Percentiles rank a stretch among this genome's conserved stretches.
Evolutionary conservation across 768 basidiomycete species (phyloP).

Genomic region (Gyrodon lividus): DNA sequence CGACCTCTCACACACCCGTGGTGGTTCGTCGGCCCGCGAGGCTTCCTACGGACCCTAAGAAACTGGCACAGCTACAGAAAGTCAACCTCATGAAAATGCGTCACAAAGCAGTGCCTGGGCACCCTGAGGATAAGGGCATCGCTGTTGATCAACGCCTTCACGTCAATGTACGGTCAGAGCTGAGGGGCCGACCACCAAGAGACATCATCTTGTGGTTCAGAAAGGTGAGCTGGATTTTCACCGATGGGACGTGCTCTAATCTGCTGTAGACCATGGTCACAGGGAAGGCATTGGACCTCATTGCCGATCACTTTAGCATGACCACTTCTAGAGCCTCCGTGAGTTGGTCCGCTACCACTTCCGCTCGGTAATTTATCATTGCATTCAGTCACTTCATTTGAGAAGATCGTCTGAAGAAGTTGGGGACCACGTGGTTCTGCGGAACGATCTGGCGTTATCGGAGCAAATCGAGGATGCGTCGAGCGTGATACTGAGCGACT

Average conservation of each 20-base stretch:
- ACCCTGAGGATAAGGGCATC: constrained; percentile 54
- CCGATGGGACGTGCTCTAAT: constrained; percentile 3
- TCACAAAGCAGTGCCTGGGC: constrained; percentile 62
- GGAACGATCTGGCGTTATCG: constrained; percentile 48
- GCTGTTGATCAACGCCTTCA: constrained; percentile 59
- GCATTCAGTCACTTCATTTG: constrained; percentile 46
- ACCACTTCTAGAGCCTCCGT: constrained; percentile 13
- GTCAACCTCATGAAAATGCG: constrained; percentile 74
- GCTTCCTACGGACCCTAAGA: constrained; percentile 49
- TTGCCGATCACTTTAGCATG: constrained; percentile 29
- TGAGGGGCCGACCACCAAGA: constrained; percentile 24
- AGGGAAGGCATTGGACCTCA: constrained; percentile 63
- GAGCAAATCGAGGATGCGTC: constrained; percentile 57
- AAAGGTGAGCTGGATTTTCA: constrained; percentile 46
- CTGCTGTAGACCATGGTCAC: constrained; percentile 46
- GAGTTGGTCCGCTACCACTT: neutral
- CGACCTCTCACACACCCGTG: constrained; percentile 25
- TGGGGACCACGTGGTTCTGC: constrained; percentile 32
- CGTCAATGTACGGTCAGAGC: constrained; percentile 42
- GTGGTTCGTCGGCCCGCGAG: constrained; percentile 29
- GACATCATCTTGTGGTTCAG: constrained; percentile 66
- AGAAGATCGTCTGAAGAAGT: constrained; percentile 26
- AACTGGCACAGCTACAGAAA: constrained; percentile 52
- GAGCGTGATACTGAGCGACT: constrained; percentile 16
- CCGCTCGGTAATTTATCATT: constrained; percentile 18